A percentile compares a stretch with the other conserved stretches of the same genome.
phyloP scores from a whole-genome alignment of 106 monocot genomes.

The Dioscorea dumetorum region DNA sequence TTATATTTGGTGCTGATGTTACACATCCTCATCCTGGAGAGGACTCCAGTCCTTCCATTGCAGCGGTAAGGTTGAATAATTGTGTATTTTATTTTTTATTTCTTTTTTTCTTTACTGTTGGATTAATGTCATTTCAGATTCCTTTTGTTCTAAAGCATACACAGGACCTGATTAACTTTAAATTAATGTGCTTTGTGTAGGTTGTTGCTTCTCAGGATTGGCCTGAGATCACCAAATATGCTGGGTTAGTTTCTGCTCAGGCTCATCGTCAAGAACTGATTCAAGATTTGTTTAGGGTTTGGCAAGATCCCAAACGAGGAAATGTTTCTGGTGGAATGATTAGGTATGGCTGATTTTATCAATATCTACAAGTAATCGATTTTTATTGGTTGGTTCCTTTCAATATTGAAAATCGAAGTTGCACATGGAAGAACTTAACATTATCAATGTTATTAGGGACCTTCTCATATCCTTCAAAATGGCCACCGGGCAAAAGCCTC shows the following conservation, averaged over 20 bases:
- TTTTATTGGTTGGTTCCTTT: background rate
- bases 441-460: conserved; percentile 36
- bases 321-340: conserved; percentile 86
- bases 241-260: conserved; percentile 84
- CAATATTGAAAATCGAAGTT: background rate
- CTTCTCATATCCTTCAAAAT: conserved; percentile 81
- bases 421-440: background rate
- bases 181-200: conserved; percentile 17
- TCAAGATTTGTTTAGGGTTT: conserved; percentile 74
- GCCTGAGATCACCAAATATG: conserved; percentile 99
- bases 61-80: conserved; percentile 56
- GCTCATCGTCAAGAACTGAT: conserved; percentile 92
- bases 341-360: conserved; percentile 28
- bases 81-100: background rate
- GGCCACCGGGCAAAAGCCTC: conserved; percentile 83
- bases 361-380: too few relatives aligned
- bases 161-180: background rate
- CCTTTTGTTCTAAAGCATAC: background rate
- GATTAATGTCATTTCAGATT: background rate
- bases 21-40: conserved; percentile 99
- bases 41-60: conserved; percentile 95
- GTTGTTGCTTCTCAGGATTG: conserved; percentile 99
- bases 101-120: background rate
- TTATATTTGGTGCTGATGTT: conserved; percentile 99
- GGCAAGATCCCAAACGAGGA: conserved; percentile 70